Conservation (phyloP, 345 rosid genomes). For the Bruguiera sexangula region DNA sequence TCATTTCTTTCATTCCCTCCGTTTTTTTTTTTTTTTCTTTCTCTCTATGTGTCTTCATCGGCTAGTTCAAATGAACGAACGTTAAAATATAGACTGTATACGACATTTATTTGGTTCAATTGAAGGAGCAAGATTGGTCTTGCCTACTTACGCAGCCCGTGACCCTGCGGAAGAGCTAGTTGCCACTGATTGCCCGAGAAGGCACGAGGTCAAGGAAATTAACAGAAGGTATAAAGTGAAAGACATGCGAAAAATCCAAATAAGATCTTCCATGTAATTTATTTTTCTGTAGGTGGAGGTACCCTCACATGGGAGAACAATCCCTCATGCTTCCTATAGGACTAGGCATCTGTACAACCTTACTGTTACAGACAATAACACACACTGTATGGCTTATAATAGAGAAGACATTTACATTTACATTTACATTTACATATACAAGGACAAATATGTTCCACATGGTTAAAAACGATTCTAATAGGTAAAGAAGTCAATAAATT, state of each 20-base stretch:
- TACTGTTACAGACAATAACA: slow-evolving; percentile 28
- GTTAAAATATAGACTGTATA: no score
- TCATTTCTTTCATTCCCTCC: no score
- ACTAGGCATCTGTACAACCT: slow-evolving; percentile 24
- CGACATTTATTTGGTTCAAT: no score
- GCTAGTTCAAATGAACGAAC: no score
- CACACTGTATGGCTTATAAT: slow-evolving; percentile 4
- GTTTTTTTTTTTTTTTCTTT: no score
- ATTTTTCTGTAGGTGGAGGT: slow-evolving; percentile 21
- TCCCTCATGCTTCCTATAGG: slow-evolving; percentile 21
- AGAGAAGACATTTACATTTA: neutral
- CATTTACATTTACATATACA: neutral
- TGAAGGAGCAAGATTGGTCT: neutral
- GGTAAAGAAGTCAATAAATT: slow-evolving; percentile 20
- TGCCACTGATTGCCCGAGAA: neutral
- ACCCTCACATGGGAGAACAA: slow-evolving; percentile 41
- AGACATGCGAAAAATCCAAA: slow-evolving; percentile 17
- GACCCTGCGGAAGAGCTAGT: slow-evolving; percentile 10
- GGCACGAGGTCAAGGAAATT: neutral
- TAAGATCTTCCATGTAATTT: slow-evolving; percentile 27
- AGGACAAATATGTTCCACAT: neutral
- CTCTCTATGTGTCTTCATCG: no score
- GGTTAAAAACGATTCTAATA: neutral
- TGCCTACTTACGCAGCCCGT: neutral
- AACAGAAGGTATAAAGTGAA: neutral